A percentile compares a stretch with the other conserved stretches of the same genome.
These are phyloP conservation scores for Populus hybrid DNA, from an alignment of 441 rosid species.

Conservation along the genomic window DNA sequence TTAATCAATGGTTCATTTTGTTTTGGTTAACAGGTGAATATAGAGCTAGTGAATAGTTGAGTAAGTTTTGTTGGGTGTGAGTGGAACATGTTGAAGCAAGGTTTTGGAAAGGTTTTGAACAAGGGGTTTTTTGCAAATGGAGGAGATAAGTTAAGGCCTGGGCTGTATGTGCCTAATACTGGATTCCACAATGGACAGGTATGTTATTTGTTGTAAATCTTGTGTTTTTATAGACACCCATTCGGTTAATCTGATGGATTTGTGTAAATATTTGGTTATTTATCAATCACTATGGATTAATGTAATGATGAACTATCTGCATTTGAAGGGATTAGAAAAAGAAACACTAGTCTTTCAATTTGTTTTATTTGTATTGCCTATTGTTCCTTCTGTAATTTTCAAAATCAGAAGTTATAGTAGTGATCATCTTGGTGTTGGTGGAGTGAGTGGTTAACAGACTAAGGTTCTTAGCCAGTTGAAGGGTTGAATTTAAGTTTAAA, in stretches of 20 bases:
- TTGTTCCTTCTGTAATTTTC: not conserved
- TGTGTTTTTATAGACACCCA: not conserved
- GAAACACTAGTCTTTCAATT: not conserved
- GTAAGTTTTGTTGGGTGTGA: not conserved
- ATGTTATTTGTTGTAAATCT: not conserved
- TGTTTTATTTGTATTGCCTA: not conserved
- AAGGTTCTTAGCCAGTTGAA: not conserved
- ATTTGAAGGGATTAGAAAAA: not conserved
- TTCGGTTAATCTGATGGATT: not conserved
- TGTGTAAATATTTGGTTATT: not conserved
- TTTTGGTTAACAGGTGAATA: not conserved
- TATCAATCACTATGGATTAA: not conserved
- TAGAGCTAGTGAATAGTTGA: not conserved
- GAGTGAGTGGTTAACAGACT: not conserved
- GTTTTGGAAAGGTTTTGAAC: constrained; percentile 34
- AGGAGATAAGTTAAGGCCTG: constrained; percentile 39
- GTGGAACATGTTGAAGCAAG: constrained; percentile 54
- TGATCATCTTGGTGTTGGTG: not conserved
- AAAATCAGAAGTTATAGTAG: not conserved
- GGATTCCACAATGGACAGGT: constrained; percentile 61
- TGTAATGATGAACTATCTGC: not conserved
- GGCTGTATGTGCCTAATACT: constrained; percentile 30
- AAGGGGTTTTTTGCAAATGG: constrained; percentile 25
- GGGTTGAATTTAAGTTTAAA: not conserved
- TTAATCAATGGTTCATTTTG: not conserved